Conservation (phyloP, 2,329 filamentous ascomycete species). For the Aspergillus sp. region DNA sequence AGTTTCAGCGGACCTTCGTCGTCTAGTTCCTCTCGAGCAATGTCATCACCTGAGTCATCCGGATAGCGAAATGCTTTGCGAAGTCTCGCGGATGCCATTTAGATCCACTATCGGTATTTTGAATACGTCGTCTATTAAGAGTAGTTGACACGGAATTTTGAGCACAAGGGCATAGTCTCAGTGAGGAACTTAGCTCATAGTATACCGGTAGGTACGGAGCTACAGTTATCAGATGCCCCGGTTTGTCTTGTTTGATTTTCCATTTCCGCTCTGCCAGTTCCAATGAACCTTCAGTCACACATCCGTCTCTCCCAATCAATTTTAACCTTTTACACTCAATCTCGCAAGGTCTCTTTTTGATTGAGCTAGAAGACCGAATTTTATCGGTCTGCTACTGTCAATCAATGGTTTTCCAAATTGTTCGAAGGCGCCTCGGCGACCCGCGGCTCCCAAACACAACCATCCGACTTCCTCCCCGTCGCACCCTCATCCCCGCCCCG, state of each 20-base stretch:
- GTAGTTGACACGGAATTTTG: background rate
- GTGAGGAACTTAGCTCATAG: background rate
- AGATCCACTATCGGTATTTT: background rate
- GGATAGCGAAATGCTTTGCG: conserved; percentile 78
- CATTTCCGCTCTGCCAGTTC: conserved; percentile 1
- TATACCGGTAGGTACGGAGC: background rate
- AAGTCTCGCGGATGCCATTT: conserved; percentile 61
- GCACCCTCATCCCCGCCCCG: conserved; percentile 52
- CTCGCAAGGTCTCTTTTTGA: background rate
- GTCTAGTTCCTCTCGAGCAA: conserved; percentile 65
- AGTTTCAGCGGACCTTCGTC: conserved; percentile 61
- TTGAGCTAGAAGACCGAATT: background rate
- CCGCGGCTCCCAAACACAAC: conserved; percentile 14
- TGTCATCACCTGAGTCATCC: conserved; percentile 54
- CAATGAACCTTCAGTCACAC: background rate
- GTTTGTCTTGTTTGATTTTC: conserved; percentile 21
- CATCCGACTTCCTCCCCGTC: conserved; percentile 26
- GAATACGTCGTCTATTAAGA: background rate
- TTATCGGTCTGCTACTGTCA: background rate
- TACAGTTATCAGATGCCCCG: background rate
- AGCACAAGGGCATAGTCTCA: background rate
- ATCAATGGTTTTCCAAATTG: conserved; percentile 18
- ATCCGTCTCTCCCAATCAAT: background rate
- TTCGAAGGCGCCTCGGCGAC: conserved; percentile 20
- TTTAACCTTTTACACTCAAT: background rate